phyloP scores from a whole-genome alignment of 805 yeast genomes.

The Torulaspora delbrueckii region DNA sequence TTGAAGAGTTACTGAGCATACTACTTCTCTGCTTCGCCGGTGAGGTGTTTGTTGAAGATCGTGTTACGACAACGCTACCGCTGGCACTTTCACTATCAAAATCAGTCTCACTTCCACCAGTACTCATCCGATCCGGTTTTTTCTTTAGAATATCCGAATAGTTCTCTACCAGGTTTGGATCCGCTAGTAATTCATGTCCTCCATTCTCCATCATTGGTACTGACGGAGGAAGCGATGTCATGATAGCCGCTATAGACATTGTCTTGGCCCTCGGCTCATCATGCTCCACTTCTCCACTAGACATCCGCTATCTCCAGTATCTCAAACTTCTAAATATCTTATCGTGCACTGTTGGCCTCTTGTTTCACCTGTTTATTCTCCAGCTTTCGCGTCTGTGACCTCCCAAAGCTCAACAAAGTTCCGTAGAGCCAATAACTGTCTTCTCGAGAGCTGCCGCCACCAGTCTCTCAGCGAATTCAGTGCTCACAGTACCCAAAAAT shows the following conservation, averaged over 20 bases:
- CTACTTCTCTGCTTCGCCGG: conserved; percentile 12
- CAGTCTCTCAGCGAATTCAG: background rate
- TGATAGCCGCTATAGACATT: conserved; percentile 9
- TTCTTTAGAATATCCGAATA: conserved; percentile 25
- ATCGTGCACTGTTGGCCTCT: background rate
- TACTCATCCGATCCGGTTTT: conserved; percentile 14
- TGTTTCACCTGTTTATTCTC: background rate
- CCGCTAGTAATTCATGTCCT: conserved; percentile 22
- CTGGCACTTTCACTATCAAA: conserved; percentile 11
- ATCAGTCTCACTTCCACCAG: conserved; percentile 6
- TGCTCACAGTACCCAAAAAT: background rate
- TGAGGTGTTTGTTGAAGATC: conserved; percentile 6
- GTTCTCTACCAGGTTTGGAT: conserved; percentile 32
- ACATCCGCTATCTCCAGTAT: background rate
- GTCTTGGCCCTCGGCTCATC: conserved; percentile 1
- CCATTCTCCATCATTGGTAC: conserved; percentile 5
- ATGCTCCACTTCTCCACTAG: background rate
- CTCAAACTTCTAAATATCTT: background rate
- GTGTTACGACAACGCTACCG: conserved; percentile 32
- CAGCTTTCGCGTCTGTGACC: background rate
- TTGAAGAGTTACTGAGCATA: conserved; percentile 14
- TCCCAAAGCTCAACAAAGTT: background rate
- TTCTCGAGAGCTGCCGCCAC: background rate
- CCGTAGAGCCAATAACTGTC: background rate
- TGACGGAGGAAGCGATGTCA: conserved; percentile 7